These are phyloP conservation scores for Nannochloropsis gaditana DNA, from an alignment of 108 stramenopile genomes.

Conservation along the genomic window DNA sequence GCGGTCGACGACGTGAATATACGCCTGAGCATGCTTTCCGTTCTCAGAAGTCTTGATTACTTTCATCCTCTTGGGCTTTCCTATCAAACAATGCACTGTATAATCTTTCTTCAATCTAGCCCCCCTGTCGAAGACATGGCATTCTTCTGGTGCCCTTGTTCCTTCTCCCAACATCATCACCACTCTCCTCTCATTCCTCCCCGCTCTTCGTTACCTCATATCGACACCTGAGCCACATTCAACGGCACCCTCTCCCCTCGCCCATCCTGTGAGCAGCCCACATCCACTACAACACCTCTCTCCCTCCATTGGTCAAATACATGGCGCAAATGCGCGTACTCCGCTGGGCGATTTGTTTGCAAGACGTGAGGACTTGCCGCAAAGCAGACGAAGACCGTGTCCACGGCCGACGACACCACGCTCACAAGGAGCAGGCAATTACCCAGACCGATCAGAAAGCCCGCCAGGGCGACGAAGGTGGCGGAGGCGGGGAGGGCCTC, in stretches of 20 bases:
- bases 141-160: neutral
- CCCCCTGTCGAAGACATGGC: too few relatives aligned
- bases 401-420: neutral
- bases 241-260: neutral
- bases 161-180: neutral
- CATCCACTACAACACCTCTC: neutral
- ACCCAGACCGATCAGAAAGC: neutral
- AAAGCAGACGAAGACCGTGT: slow-evolving; percentile 9
- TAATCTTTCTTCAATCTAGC: too few relatives aligned
- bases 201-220: slow-evolving; percentile 54
- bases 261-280: too few relatives aligned
- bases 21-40: too few relatives aligned
- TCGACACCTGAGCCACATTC: slow-evolving; percentile 43
- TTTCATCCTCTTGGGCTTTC: too few relatives aligned
- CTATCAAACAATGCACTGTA: too few relatives aligned
- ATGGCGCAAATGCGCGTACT: neutral
- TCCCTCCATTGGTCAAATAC: neutral
- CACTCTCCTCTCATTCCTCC: neutral
- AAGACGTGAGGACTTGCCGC: neutral
- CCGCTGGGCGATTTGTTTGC: neutral
- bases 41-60: too few relatives aligned
- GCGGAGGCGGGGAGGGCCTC: neutral
- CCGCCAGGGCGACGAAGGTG: neutral
- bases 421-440: neutral
- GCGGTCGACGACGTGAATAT: too few relatives aligned